A percentile compares a stretch with the other conserved stretches of the same genome.
Evolutionary conservation across 2,329 filamentous ascomycete species (phyloP).

Genomic region (Trichothecium sympodiale): DNA sequence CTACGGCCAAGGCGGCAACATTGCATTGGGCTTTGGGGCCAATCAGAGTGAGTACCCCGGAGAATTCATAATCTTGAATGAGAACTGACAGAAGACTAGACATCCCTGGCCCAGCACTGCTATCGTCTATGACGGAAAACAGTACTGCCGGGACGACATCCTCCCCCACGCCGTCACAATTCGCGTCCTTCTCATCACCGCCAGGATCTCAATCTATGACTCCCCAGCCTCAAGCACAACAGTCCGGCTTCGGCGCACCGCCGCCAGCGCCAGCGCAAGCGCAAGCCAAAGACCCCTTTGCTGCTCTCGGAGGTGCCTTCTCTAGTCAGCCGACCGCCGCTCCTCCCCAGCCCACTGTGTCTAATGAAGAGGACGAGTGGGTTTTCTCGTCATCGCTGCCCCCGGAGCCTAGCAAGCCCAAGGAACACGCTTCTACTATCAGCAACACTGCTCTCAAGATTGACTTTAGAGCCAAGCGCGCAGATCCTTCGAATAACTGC

Average conservation of each 20-base stretch:
- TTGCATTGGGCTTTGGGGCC: slow-evolving; percentile 68
- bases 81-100: slow-evolving; percentile 26
- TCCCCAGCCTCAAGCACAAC: slow-evolving; percentile 38
- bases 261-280: slow-evolving; percentile 27
- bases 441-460: slow-evolving; percentile 62
- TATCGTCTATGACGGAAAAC: slow-evolving; percentile 52
- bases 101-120: slow-evolving; percentile 51
- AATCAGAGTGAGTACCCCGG: slow-evolving; percentile 47
- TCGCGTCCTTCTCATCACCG: slow-evolving; percentile 43
- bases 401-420: slow-evolving; percentile 41
- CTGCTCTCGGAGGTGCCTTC: slow-evolving; percentile 27
- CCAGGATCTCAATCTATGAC: slow-evolving; percentile 40
- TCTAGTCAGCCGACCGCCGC: slow-evolving; percentile 15
- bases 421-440: slow-evolving; percentile 53
- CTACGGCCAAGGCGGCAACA: slow-evolving; percentile 68
- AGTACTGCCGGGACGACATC: slow-evolving; percentile 41
- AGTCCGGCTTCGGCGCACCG: slow-evolving; percentile 27
- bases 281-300: slow-evolving; percentile 41
- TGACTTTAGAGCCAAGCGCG: slow-evolving; percentile 58
- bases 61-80: too few relatives aligned
- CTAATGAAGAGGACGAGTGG: slow-evolving; percentile 80
- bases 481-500: slow-evolving; percentile 37
- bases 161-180: slow-evolving; percentile 36
- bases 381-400: slow-evolving; percentile 83
- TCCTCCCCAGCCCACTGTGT: slow-evolving; percentile 15